Evolutionary conservation across 2,329 filamentous ascomycete species (phyloP), one percentile per base, ranked within the genome.

Genomic region (Colletotrichum eremochloae): DNA sequence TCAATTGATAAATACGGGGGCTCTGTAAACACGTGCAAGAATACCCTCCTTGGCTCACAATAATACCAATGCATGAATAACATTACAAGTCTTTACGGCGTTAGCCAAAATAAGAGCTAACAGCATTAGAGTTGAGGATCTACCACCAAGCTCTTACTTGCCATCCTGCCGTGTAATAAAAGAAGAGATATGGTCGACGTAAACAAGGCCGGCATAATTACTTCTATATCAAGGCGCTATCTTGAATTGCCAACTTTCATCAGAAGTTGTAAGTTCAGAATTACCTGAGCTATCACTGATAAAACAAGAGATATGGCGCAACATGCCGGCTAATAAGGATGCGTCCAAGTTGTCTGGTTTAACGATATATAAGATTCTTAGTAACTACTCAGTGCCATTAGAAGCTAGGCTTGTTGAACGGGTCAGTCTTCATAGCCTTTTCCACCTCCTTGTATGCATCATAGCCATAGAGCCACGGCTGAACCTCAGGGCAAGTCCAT

Each of bases 391-490:
- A 18, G 18, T 11, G 12, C 8, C 50, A 2, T 36, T 53, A 69
- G 9, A 65, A 42, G 14, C 44, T 65, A 33, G 60, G 66, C 40
- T 57, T 55, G 48, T 38, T 48, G 9, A 72, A 69, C 0, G 69
- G 69, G 14, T 69, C 55, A 15, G 6, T 50, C 33, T 60, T 65
- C 66, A 69, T 72, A 31, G 61, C 66, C 11, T 72, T 53, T 33
- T 72, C 69, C 3, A 72, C 69, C 48, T 72, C 69, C 55, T 61
- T 61, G 48, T 72, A 72, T 11, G 89, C 88, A 79, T 92, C 88
- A 74, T 92, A 92, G 0, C 90, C 89, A 75, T 89, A 93, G 58
- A 93, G 74, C 88, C 90, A 92, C 0, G 87, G 86, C 78, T 92
- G 90, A 0, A 90, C 86, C 44, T 87, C 82, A 0, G 89, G 89